A percentile compares a stretch with the other conserved stretches of the same genome.
Conservation (phyloP, 75 land plant genomes). For the Pseudotsuga menziesii region DNA sequence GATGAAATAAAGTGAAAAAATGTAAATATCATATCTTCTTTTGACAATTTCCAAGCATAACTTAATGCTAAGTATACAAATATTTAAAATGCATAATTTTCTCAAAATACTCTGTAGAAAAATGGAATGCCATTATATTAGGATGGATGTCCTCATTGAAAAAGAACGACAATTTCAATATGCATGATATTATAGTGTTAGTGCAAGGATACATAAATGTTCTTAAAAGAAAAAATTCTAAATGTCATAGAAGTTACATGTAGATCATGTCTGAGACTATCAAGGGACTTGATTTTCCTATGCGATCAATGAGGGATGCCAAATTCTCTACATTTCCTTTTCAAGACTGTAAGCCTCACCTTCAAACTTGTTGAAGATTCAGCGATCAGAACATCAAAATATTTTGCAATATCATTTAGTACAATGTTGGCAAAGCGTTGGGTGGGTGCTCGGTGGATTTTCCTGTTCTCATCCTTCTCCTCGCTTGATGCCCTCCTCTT, state of each 20-base stretch:
- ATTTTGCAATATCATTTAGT: constrained; percentile 28
- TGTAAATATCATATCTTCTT: too few relatives aligned
- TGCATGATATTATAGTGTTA: background rate
- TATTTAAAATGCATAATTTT: too few relatives aligned
- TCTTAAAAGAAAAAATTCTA: background rate
- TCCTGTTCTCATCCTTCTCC: background rate
- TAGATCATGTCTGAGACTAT: constrained; percentile 36
- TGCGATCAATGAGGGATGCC: constrained; percentile 73
- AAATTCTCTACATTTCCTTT: constrained; percentile 49
- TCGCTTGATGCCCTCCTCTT: too few relatives aligned
- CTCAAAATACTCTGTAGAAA: too few relatives aligned
- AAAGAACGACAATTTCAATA: too few relatives aligned
- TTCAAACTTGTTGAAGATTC: constrained; percentile 44
- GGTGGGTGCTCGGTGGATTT: constrained; percentile 18
- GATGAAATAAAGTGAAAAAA: too few relatives aligned
- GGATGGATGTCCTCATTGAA: too few relatives aligned
- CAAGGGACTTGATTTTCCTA: constrained; percentile 54
- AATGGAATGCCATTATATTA: background rate
- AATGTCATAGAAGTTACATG: constrained; percentile 8
- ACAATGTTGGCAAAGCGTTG: constrained; percentile 21
- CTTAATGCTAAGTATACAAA: too few relatives aligned
- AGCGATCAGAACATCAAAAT: constrained; percentile 38
- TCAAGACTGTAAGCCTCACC: constrained; percentile 29
- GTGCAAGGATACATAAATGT: background rate
- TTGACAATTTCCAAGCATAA: too few relatives aligned